Conservation (phyloP, 371 early-diverging fungal species). For the Mortierella sp. region DNA sequence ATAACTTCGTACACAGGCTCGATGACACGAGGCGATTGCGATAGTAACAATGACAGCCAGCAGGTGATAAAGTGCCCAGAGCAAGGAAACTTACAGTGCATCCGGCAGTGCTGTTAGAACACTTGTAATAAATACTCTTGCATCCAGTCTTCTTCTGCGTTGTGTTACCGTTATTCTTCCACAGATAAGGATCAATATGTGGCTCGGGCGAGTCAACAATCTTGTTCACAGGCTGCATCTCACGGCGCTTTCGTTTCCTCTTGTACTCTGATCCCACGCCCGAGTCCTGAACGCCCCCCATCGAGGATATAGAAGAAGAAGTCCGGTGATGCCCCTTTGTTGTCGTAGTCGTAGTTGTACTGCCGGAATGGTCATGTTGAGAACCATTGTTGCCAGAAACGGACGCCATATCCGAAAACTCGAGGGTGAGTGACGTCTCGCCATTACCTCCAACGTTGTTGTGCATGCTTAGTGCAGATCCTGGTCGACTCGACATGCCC, state of each 20-base stretch:
- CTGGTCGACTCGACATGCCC: conserved; percentile 40
- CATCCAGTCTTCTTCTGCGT: conserved; percentile 74
- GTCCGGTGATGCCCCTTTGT: conserved; percentile 20
- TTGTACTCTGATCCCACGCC: conserved; percentile 35
- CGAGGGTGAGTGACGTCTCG: conserved; percentile 41
- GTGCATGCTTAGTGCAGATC: conserved; percentile 40
- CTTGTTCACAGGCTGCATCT: conserved; percentile 77
- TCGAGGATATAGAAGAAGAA: conserved; percentile 24
- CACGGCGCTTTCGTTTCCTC: conserved; percentile 69
- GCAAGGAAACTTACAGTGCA: conserved; percentile 28
- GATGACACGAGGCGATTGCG: background rate
- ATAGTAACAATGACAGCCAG: background rate
- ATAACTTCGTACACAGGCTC: background rate
- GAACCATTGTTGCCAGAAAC: conserved; percentile 21
- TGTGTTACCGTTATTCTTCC: conserved; percentile 77
- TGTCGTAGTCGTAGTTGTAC: background rate
- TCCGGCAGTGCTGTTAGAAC: conserved; percentile 53
- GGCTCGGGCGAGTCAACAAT: conserved; percentile 75
- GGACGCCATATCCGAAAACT: conserved; percentile 45
- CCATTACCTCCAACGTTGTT: conserved; percentile 41
- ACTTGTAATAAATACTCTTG: conserved; percentile 74
- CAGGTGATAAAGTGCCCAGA: too few species aligned
- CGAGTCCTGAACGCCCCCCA: conserved; percentile 11
- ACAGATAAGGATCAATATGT: conserved; percentile 68
- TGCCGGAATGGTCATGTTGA: background rate